Evolutionary conservation across 176 grass and related monocot genomes (phyloP).

Genomic region (Puya raimondii): DNA sequence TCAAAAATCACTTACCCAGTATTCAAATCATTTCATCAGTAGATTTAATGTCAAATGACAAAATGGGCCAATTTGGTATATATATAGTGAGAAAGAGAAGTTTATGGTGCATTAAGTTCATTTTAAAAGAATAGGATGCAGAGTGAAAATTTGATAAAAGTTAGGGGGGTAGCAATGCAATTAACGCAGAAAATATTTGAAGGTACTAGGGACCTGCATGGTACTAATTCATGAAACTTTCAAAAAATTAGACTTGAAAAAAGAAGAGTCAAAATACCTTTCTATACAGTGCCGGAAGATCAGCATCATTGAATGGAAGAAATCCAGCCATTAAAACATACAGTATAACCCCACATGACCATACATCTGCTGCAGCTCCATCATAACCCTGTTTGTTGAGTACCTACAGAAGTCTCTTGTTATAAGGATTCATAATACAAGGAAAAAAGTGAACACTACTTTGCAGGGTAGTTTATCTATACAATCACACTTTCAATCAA

Average conservation of each 20-base stretch:
- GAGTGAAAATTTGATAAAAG: no score
- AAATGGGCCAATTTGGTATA: not conserved
- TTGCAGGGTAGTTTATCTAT: not conserved
- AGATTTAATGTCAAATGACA: no score
- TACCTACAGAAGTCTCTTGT: slow-evolving; percentile 42
- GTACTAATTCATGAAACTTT: not conserved
- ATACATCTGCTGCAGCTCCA: slow-evolving; percentile 87
- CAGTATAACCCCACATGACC: slow-evolving; percentile 97
- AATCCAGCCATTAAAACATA: slow-evolving; percentile 94
- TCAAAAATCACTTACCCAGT: no score
- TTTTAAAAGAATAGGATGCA: no score
- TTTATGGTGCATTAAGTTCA: not conserved
- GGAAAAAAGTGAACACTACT: not conserved
- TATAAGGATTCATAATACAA: slow-evolving; percentile 12
- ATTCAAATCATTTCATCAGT: no score
- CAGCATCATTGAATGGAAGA: slow-evolving; percentile 82
- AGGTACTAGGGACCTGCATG: not conserved
- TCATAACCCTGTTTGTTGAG: slow-evolving; percentile 64
- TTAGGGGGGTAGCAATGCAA: no score
- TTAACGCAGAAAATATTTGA: not conserved
- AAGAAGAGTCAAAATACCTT: slow-evolving; percentile 38
- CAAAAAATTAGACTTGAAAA: not conserved
- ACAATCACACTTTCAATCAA: not conserved
- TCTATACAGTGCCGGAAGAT: slow-evolving; percentile 66
- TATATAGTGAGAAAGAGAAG: not conserved